phyloP scores from a whole-genome alignment of 202 grass and related monocot genomes.

The Cymbopogon flexuosus region DNA sequence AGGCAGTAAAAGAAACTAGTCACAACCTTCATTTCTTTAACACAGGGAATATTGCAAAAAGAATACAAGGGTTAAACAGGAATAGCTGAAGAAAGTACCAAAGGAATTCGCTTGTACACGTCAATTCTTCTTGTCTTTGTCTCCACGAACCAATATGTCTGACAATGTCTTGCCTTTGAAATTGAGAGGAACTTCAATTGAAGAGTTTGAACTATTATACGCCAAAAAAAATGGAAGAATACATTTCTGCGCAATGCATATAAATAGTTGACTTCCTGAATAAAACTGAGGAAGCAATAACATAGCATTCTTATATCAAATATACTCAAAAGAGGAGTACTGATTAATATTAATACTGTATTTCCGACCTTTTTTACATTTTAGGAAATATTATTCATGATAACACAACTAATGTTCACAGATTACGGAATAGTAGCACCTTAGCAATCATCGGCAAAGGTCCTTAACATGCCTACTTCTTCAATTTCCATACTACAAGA shows the following conservation, averaged over 20 bases:
- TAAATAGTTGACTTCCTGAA: neutral
- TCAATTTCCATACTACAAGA: neutral
- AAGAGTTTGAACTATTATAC: neutral
- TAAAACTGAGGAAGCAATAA: neutral
- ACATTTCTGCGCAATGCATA: neutral
- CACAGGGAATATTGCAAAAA: neutral
- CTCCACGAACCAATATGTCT: conserved; percentile 28
- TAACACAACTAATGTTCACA: neutral
- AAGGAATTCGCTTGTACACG: neutral
- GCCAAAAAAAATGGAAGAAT: neutral
- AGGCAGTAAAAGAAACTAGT: no score
- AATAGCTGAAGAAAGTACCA: neutral
- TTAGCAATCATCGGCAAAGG: neutral
- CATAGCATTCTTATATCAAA: neutral
- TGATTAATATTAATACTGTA: neutral
- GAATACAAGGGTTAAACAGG: neutral
- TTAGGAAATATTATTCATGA: neutral
- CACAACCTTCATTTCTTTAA: neutral
- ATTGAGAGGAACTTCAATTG: neutral
- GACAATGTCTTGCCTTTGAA: conserved; percentile 10
- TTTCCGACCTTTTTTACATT: neutral
- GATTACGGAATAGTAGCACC: neutral
- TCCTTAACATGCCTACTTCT: neutral
- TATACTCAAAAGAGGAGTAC: neutral
- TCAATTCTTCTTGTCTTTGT: neutral